Evolutionary conservation across 345 rosid genomes (phyloP), one percentile per base, ranked within the genome.

Genomic region (Linum trigynum): DNA sequence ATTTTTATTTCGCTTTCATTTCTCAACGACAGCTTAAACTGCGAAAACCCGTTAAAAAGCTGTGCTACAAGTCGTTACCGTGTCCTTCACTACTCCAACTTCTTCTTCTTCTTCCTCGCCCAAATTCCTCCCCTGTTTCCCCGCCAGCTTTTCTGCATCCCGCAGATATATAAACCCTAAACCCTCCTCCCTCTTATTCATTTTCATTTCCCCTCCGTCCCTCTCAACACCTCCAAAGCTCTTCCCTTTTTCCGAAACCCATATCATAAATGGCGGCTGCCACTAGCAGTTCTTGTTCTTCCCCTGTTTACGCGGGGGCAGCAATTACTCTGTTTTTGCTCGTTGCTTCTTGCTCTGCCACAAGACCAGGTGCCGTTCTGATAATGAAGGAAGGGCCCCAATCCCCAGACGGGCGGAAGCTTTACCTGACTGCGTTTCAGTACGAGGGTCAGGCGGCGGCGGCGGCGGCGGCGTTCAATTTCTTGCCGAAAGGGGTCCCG

Each of bases 401-500:
- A 53, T 59, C 45, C 6, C 5, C 45, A 8, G 9, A 8, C 45
- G 45, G 45, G 0, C 0, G 62, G 67, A 55, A 71, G 65, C 62
- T 68, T 72, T 36, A 77, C 70, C 69, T 64, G 63, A 81, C 79
- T 5, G 59, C 84, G 40, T 86, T 86, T 67, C 38, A 41, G 41
- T 74, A 73, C 65, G 38, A 73, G 65, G 85, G 65, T 38, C 78
- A 62, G 9, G 45, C 45, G 74, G 59, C 79, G 62, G 32, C 45
- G 74, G 59, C 79, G 62, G 32, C 32, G 9, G 45, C 45, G 74
- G 59, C 79, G 62, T 86, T 86, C 81, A 82, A 81, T 75, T 92
- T 72, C 84, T 74, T 92, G 53, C 98, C 97, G 6, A 90, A 90
- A 74, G 90, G 90, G 0, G 71, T 71, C 8, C 77, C 83, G 2